Conservation (phyloP, 148 eudicot species). For the Euryodendron excelsum region DNA sequence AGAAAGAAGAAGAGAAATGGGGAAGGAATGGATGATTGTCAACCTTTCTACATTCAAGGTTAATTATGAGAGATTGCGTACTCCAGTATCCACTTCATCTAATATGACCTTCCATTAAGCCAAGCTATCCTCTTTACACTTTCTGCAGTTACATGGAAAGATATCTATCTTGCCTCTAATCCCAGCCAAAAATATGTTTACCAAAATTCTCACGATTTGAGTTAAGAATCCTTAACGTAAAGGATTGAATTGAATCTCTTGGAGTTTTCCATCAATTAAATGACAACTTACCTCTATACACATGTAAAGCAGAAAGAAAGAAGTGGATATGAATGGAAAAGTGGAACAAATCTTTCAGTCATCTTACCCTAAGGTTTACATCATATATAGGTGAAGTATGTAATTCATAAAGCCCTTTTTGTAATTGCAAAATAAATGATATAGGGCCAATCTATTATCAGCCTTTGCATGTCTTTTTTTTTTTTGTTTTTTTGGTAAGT, state of each 20-base stretch:
- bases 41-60: too few relatives aligned
- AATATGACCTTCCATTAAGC: too few relatives aligned
- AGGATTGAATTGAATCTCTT: not conserved
- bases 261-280: not conserved
- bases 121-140: not conserved
- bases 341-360: not conserved
- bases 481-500: too few relatives aligned
- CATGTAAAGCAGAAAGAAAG: not conserved
- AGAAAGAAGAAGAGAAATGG: too few relatives aligned
- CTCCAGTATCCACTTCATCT: not conserved
- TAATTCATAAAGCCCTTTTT: not conserved
- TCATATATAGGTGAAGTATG: not conserved
- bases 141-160: not conserved
- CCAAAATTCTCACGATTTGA: not conserved
- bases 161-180: not conserved
- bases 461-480: not conserved
- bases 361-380: not conserved
- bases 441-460: not conserved
- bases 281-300: not conserved
- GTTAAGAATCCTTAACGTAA: not conserved
- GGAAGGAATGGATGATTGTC: not conserved
- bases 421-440: not conserved
- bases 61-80: not conserved
- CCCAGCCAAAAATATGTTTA: not conserved
- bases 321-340: not conserved